phyloP scores from a whole-genome alignment of 2,329 filamentous ascomycete genomes.

The Tolypocladium sp. region DNA sequence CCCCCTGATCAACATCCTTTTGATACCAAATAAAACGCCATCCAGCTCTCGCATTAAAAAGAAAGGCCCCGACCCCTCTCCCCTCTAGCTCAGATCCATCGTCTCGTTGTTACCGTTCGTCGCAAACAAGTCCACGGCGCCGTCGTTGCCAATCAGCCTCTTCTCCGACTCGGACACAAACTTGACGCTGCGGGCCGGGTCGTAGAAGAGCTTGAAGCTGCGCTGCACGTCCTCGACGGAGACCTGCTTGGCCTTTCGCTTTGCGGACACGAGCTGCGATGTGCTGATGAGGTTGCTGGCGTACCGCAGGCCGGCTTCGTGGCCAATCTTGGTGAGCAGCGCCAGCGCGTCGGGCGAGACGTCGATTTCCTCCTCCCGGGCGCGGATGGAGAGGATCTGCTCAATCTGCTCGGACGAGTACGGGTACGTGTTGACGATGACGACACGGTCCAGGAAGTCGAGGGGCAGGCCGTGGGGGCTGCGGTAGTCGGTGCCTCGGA shows the following conservation, averaged over 20 bases:
- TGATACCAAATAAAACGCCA: conserved; percentile 17
- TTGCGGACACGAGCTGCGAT: conserved; percentile 76
- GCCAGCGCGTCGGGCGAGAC: conserved; percentile 82
- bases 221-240: conserved; percentile 82
- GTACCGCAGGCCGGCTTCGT: conserved; percentile 86
- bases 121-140: conserved; percentile 62
- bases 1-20: conserved; percentile 1
- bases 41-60: conserved; percentile 12
- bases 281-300: conserved; percentile 98
- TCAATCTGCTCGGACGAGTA: conserved; percentile 80
- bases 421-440: conserved; percentile 88
- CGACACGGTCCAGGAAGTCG: conserved; percentile 91
- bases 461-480: conserved; percentile 90
- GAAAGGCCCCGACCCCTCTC: background rate
- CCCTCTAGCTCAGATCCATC: conserved; percentile 36
- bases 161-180: conserved; percentile 89
- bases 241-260: conserved; percentile 78
- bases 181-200: conserved; percentile 76
- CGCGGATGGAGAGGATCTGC: conserved; percentile 85
- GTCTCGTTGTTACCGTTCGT: conserved; percentile 32
- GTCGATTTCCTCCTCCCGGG: conserved; percentile 93
- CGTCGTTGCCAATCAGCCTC: conserved; percentile 82
- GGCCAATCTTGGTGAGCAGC: conserved; percentile 88
- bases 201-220: conserved; percentile 91
- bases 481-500: conserved; percentile 86